Evolutionary conservation across 23 red algal species (phyloP).

Genomic region (Gracilaria domingensis): DNA sequence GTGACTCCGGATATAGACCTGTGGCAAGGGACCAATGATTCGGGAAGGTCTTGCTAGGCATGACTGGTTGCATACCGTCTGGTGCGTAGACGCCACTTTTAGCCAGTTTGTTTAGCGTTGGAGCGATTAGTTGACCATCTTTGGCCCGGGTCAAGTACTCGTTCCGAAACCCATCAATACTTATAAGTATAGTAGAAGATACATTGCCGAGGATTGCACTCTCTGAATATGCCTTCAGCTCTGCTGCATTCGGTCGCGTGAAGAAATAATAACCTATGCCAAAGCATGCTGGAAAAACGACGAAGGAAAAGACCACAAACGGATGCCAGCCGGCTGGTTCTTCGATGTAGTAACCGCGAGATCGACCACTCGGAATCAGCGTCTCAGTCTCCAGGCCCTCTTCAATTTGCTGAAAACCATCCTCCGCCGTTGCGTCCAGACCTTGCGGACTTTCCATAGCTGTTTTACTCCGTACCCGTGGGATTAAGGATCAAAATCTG

Average conservation of each 20-base stretch:
- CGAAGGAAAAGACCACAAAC: slow-evolving; percentile 7
- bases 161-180: slow-evolving; percentile 82
- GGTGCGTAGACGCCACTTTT: slow-evolving; percentile 58
- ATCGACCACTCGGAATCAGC: slow-evolving; percentile 27
- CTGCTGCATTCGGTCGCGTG: neutral
- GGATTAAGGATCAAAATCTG: too few relatives aligned
- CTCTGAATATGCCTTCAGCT: neutral
- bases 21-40: slow-evolving; percentile 85
- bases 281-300: slow-evolving; percentile 24
- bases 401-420: neutral
- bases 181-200: slow-evolving; percentile 65
- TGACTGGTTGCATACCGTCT: slow-evolving; percentile 79
- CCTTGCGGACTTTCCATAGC: neutral
- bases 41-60: slow-evolving; percentile 78
- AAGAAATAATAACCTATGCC: slow-evolving; percentile 27
- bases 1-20: slow-evolving; percentile 71
- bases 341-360: slow-evolving; percentile 17
- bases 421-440: neutral
- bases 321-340: slow-evolving; percentile 12
- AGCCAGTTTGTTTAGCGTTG: slow-evolving; percentile 51
- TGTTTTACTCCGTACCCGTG: neutral
- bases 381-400: slow-evolving; percentile 7
- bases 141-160: slow-evolving; percentile 72
- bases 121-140: slow-evolving; percentile 41
- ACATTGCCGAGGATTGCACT: neutral